Evolutionary conservation across 108 stramenopile genomes (phyloP), one percentile per base, ranked within the genome.

Genomic region (Skeletonema potamos): DNA sequence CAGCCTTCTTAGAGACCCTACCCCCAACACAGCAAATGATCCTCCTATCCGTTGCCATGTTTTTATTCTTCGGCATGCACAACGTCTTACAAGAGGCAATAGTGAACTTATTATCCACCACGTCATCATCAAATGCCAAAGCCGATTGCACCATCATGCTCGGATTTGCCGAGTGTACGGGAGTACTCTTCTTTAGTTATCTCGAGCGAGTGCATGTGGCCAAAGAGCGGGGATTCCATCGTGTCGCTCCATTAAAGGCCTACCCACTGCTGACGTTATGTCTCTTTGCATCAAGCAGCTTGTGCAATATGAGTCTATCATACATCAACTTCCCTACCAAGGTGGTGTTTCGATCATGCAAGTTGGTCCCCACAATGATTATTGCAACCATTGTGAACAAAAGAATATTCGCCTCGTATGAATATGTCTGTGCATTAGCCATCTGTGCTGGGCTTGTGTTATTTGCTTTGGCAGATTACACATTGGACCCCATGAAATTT

Each of bases 131-230:
- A 10, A 20, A 24, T 22, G n/a, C 66, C 56, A 63, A 64, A 54
- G 39, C 73, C 18, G 63, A 70, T 46, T 68, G 60, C 2, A 78
- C 77, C 13, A 61, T 81, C 34, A 84, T 84, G 83, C 77, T 91
- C 22, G 90, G 90, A 2, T 87, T 87, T 26, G 69, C 87, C 18
- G 90, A 91, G 68, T 85, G 86, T 2, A 36, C 87, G 7, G 90
- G 90, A 10, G 86, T 89, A 2, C 54, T 84, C 10, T 58, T 74
- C 9, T 88, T 77, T 44, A 77, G 85, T 11, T 79, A 75, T 43
- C 48, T 76, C 26, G 80, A 81, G 54, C 75, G 80, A 32, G 58
- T 66, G 11, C 20, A 70, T 17, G 22, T 76, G 0, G 76, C 80
- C 57, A 71, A 65, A 15, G 80, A 81, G 58, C 30, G 34, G 29